Conservation (phyloP, 2,329 filamentous ascomycete species). For the Xylaria sp. region DNA sequence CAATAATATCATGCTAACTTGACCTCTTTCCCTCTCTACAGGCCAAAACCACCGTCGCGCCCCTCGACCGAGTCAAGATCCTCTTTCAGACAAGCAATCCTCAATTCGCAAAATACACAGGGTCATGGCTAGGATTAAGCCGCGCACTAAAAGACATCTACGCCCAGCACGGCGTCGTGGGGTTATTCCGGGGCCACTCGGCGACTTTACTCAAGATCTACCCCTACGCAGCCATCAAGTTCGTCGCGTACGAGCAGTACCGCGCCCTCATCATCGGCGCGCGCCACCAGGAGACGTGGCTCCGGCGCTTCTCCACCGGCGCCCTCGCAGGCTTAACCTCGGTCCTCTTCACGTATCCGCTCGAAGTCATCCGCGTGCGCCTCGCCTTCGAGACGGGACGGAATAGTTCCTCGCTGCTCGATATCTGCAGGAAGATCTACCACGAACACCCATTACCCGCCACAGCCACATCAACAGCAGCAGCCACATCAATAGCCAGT, state of each 20-base stretch:
- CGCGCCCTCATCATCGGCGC: slow-evolving; percentile 80
- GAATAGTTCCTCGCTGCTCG: slow-evolving; percentile 74
- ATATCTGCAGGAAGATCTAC: slow-evolving; percentile 89
- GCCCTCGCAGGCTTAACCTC: slow-evolving; percentile 85
- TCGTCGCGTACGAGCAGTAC: slow-evolving; percentile 97
- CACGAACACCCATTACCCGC: slow-evolving; percentile 68
- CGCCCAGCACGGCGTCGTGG: slow-evolving; percentile 74
- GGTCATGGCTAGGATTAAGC: slow-evolving; percentile 86
- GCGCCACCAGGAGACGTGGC: slow-evolving; percentile 77
- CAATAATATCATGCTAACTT: slow-evolving; percentile 19
- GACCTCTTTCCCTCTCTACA: slow-evolving; percentile 52
- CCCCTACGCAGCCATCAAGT: slow-evolving; percentile 97
- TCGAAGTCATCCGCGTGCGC: slow-evolving; percentile 92
- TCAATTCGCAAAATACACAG: slow-evolving; percentile 91
- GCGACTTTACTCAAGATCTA: slow-evolving; percentile 95
- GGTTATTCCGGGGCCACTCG: slow-evolving; percentile 93
- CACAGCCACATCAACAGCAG: not conserved
- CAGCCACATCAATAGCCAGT: not conserved
- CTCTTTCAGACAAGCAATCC: slow-evolving; percentile 97
- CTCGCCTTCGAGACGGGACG: slow-evolving; percentile 94
- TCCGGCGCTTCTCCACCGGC: slow-evolving; percentile 79
- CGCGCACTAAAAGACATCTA: slow-evolving; percentile 88
- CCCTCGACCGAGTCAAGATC: slow-evolving; percentile 97
- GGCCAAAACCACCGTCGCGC: slow-evolving; percentile 96
- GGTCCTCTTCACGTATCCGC: slow-evolving; percentile 95